Evolutionary conservation across 2,329 filamentous ascomycete species (phyloP).

Genomic region (Sporothrix protearum): DNA sequence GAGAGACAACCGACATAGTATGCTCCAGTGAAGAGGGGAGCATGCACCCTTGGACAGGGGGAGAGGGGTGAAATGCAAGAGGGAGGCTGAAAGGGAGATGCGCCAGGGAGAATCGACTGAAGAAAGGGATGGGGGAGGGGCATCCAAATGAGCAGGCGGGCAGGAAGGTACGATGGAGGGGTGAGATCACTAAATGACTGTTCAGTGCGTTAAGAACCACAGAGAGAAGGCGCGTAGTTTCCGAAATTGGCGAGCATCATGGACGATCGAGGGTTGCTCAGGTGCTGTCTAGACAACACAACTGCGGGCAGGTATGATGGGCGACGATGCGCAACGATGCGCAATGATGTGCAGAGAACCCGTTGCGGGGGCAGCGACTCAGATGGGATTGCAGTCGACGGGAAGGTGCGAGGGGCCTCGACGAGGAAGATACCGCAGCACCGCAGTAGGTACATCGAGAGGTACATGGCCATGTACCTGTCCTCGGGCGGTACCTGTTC

Average conservation of each 20-base stretch:
- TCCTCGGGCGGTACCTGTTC: background rate
- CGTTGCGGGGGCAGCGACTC: constrained; percentile 4
- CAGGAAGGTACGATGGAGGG: constrained; percentile 11
- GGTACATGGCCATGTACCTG: background rate
- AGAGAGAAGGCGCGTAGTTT: background rate
- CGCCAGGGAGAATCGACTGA: background rate
- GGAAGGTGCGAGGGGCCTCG: background rate
- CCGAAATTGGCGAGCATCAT: constrained; percentile 16
- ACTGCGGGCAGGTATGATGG: background rate
- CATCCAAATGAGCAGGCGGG: constrained; percentile 4
- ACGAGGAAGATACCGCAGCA: background rate
- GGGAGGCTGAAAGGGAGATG: constrained; percentile 15
- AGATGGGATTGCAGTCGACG: background rate
- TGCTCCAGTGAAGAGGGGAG: background rate
- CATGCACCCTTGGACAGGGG: background rate
- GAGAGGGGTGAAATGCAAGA: constrained; percentile 2
- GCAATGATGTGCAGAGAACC: background rate
- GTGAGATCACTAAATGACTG: background rate
- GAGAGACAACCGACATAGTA: background rate
- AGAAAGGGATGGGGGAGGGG: background rate
- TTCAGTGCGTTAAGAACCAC: background rate
- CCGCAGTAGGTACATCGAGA: background rate
- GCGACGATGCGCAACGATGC: background rate
- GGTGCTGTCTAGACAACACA: constrained; percentile 5
- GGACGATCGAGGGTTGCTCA: constrained; percentile 12